phyloP scores from a whole-genome alignment of 345 rosid species.

The Capsella bursapastoris region DNA sequence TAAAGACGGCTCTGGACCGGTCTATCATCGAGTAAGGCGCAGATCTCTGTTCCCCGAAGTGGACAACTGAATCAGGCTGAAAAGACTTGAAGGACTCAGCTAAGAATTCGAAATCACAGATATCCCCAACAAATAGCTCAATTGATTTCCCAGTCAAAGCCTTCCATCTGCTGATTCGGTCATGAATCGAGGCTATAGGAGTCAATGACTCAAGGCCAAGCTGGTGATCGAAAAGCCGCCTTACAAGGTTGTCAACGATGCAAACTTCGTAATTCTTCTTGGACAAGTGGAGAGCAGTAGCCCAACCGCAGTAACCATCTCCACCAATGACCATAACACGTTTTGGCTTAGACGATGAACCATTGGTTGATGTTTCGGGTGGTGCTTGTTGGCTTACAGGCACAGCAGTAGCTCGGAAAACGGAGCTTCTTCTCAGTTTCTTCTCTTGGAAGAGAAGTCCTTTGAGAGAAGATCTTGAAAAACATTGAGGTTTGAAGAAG shows the following conservation, averaged over 20 bases:
- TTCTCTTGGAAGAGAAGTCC: conserved; percentile 47
- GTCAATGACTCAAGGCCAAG: conserved; percentile 91
- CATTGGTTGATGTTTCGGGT: conserved; percentile 49
- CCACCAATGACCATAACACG: conserved; percentile 97
- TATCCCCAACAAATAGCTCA: conserved; percentile 81
- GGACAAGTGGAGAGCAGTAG: conserved; percentile 93
- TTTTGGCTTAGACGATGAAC: conserved; percentile 54
- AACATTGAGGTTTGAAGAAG: conserved; percentile 35
- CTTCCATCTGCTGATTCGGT: conserved; percentile 85
- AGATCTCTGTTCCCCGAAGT: conserved; percentile 94
- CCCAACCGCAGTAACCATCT: conserved; percentile 99
- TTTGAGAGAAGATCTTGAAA: conserved; percentile 47
- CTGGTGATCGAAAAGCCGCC: conserved; percentile 91
- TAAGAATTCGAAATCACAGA: conserved; percentile 94
- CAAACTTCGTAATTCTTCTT: conserved; percentile 83
- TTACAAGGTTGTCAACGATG: conserved; percentile 81
- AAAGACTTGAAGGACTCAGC: conserved; percentile 79
- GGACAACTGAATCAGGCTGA: conserved; percentile 93
- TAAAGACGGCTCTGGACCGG: conserved; percentile 85
- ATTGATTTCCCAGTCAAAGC: conserved; percentile 81
- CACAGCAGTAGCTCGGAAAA: conserved; percentile 53
- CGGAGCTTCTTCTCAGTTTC: conserved; percentile 40
- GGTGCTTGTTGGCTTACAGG: conserved; percentile 61
- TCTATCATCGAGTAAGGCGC: conserved; percentile 99
- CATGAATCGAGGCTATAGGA: conserved; percentile 83